Conservation (phyloP, 1,284 basidiomycete genomes). For the Moesziomyces sp. region DNA sequence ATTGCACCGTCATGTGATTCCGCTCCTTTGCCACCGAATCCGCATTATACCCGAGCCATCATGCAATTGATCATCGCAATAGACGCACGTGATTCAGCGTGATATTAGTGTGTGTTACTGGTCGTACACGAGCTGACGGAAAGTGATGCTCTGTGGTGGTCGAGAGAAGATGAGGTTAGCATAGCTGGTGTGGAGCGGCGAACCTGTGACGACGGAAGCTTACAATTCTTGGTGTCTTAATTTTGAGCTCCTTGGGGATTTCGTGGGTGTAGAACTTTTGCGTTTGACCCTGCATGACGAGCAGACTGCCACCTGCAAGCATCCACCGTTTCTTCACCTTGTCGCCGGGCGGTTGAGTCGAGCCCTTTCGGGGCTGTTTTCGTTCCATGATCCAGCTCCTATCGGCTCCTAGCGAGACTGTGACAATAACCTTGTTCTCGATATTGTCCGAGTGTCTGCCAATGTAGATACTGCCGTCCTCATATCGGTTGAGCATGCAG, state of each 20-base stretch:
- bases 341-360: background rate
- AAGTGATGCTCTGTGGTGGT: constrained; percentile 43
- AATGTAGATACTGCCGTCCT: constrained; percentile 71
- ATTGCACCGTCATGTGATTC: constrained; percentile 42
- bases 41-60: background rate
- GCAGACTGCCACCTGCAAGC: constrained; percentile 70
- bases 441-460: constrained; percentile 68
- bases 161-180: background rate
- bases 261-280: constrained; percentile 71
- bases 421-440: constrained; percentile 71
- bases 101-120: background rate
- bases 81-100: background rate
- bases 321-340: constrained; percentile 63
- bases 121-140: constrained; percentile 51
- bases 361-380: constrained; percentile 15
- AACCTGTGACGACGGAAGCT: constrained; percentile 5
- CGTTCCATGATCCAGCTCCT: constrained; percentile 71
- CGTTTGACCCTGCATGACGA: constrained; percentile 73
- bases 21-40: background rate
- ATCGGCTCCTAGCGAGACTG: constrained; percentile 71
- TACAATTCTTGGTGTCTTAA: constrained; percentile 50
- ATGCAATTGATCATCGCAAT: background rate
- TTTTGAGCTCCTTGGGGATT: constrained; percentile 58
- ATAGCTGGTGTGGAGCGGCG: too few species aligned
- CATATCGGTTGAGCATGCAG: constrained; percentile 72